A percentile compares a stretch with the other conserved stretches of the same genome.
phyloP scores from a whole-genome alignment of 108 stramenopile genomes.

The Fistulifera pelliculosa region DNA sequence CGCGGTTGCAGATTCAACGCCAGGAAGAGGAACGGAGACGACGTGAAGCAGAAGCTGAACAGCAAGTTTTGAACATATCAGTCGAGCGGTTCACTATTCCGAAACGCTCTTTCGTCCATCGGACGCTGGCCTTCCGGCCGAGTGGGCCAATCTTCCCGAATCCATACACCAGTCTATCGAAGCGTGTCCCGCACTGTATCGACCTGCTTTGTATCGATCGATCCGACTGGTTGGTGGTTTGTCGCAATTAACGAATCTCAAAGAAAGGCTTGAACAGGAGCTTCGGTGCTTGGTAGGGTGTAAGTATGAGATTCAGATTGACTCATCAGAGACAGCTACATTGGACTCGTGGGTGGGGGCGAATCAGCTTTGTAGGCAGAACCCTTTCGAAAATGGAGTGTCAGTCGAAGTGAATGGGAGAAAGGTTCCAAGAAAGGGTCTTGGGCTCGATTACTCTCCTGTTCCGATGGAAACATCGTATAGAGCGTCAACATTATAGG shows the following conservation, averaged over 20 bases:
- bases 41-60: constrained; percentile 47
- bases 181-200: constrained; percentile 56
- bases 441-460: constrained; percentile 17
- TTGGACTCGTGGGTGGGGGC: constrained; percentile 28
- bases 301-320: constrained; percentile 55
- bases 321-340: constrained; percentile 51
- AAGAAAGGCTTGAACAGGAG: constrained; percentile 57
- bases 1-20: constrained; percentile 45
- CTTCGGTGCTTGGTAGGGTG: constrained; percentile 59
- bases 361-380: constrained; percentile 9
- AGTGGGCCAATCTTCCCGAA: constrained; percentile 74
- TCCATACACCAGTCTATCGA: constrained; percentile 73
- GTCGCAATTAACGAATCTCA: constrained; percentile 65
- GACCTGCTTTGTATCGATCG: constrained; percentile 72
- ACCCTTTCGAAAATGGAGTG: constrained; percentile 17
- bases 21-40: constrained; percentile 54
- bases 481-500: neutral
- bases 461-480: constrained; percentile 14
- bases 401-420: constrained; percentile 30
- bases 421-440: constrained; percentile 12
- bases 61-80: constrained; percentile 68
- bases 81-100: constrained; percentile 86
- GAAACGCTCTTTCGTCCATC: constrained; percentile 90
- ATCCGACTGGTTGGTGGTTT: constrained; percentile 82
- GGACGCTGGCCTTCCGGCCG: constrained; percentile 69